Base-by-base conservation (phyloP, 371 early-diverging fungal species). In the Apophysomyces trapeziformis region DNA sequence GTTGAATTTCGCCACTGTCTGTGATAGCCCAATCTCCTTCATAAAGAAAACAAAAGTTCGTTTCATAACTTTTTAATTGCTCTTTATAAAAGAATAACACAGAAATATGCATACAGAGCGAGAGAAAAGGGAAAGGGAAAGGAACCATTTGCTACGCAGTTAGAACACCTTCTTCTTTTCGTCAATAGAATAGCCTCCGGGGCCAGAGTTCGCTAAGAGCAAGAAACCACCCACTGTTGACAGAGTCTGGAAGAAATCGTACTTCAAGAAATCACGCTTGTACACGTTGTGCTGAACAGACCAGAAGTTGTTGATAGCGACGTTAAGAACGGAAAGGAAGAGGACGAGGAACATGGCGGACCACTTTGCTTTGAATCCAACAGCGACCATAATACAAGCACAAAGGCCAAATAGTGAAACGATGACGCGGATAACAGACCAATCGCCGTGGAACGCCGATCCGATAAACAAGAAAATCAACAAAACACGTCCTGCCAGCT, bases 201-300 rank as follows among this genome's bases (percentile, higher is more conserved):
- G 95, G 21, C 96, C 97, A 58, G 94, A 85, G 73, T 88, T 93
- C 69, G 91, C 91, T 32, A 97, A 83, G 61, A 96, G 76, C 58
- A 97, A 73, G 74, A 96, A 92, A 26, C 97, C 96, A 57, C 97
- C 96, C 84, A 96, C 88, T 77, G 94, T 94, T 6, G 94, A 93
- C 54, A 97, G 82, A 7, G 93, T 96, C 77, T 97, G 97, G 93
- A 96, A 96, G 74, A 97, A 96, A 82, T 97, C 97, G 79, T 97
- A 97, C 77, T 96, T 94, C 67, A 93, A 83, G 74, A 95, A 96
- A 64, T 97, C 97, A 69, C 90, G 84, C 66, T 90, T 87, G 35
- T 84, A 83, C 50, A 85, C 81, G 63, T 81, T 80, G 59, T 88
- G 89, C 66, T 90, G 91, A 62, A 95, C 79, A 6, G 91, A 85